Evolutionary conservation across 2,329 filamentous ascomycete species (phyloP).

Genomic region (Zasmidium cellare): DNA sequence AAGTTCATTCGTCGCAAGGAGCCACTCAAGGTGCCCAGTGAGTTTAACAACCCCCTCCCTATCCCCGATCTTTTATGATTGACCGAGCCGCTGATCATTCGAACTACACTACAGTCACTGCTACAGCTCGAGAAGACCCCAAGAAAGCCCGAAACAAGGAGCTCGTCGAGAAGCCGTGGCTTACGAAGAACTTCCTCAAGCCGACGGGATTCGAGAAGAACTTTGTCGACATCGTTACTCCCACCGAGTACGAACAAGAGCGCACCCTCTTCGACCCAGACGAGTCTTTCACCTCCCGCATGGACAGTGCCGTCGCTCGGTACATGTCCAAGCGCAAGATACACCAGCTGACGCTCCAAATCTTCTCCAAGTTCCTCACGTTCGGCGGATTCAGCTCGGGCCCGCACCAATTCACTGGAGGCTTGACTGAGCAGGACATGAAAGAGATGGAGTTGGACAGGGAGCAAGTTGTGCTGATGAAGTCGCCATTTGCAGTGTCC

Average conservation of each 20-base stretch:
- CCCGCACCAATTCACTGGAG: slow-evolving; percentile 62
- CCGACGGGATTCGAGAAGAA: slow-evolving; percentile 62
- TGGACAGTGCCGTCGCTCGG: slow-evolving; percentile 81
- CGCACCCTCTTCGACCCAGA: slow-evolving; percentile 64
- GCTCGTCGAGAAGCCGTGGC: slow-evolving; percentile 31
- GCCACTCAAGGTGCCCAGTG: slow-evolving; percentile 32
- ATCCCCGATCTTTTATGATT: too few relatives aligned
- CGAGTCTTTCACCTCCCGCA: slow-evolving; percentile 60
- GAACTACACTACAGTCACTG: slow-evolving; percentile 8
- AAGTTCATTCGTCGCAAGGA: slow-evolving; percentile 44
- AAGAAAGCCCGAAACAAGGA: slow-evolving; percentile 32
- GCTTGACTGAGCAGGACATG: slow-evolving; percentile 24
- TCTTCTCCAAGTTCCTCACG: slow-evolving; percentile 79
- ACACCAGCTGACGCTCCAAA: slow-evolving; percentile 57
- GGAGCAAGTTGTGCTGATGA: slow-evolving; percentile 58
- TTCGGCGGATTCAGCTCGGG: slow-evolving; percentile 76
- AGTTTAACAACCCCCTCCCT: too few relatives aligned
- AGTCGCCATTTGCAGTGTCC: slow-evolving; percentile 47
- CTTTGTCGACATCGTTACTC: slow-evolving; percentile 75
- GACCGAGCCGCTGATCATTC: too few relatives aligned
- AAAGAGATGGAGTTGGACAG: slow-evolving; percentile 51
- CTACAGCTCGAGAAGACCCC: slow-evolving; percentile 27
- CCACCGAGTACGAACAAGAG: slow-evolving; percentile 67
- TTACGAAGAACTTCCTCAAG: slow-evolving; percentile 44
- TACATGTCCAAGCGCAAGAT: slow-evolving; percentile 78